Base-by-base conservation (phyloP, 306 rosid genomes). In the Medicago ruthenica region DNA sequence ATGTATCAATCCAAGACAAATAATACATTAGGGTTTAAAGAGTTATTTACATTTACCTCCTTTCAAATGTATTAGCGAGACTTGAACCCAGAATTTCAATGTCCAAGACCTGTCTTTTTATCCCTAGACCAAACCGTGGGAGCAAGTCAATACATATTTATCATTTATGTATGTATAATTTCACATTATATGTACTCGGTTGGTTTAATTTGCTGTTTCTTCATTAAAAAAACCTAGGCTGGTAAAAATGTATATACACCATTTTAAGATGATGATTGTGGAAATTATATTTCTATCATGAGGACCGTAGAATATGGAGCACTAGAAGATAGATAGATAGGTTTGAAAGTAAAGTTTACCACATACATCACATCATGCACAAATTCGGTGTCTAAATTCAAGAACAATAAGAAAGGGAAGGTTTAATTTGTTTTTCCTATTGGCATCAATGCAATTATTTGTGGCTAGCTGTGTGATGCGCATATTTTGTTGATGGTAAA, bases 281-380 rank as follows among this genome's bases (percentile, higher is more conserved):
- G 22, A 68, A 47, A 22, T 22, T 22, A 58, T 67, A 16, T 13
- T 57, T 67, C 4, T 50, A 42, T 62, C 11, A 76, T 39, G 53
- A 9, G 79, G 75, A 57, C 79, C 79, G 34, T 64, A n/a, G 70
- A 82, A 82, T 65, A n/a, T 71, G 85, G 74, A 61, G 64, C 81
- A 45, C 41, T 61, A 61, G 10, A 24, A 27, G 6, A 13, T 48
- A 48, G 54, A 22, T 37, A 36, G 66, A 12, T 67, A 8, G 21
- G 50, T 37, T 58, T 58, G 47, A 44, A 74, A 80, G 18, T 60
- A 34, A 61, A 31, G 67, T 31, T 61, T 68, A 22, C 31, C 74
- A 57, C 36, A 81, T 7, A 37, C 79, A 72, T 82, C 79, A 77
- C 82, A 82, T 82, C 82, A 31, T 66, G 79, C 79, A 82, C 76